These are phyloP conservation scores for Colletotrichum gloeosporioides DNA, from an alignment of 2,329 filamentous ascomycete genomes.

Conservation along the genomic window DNA sequence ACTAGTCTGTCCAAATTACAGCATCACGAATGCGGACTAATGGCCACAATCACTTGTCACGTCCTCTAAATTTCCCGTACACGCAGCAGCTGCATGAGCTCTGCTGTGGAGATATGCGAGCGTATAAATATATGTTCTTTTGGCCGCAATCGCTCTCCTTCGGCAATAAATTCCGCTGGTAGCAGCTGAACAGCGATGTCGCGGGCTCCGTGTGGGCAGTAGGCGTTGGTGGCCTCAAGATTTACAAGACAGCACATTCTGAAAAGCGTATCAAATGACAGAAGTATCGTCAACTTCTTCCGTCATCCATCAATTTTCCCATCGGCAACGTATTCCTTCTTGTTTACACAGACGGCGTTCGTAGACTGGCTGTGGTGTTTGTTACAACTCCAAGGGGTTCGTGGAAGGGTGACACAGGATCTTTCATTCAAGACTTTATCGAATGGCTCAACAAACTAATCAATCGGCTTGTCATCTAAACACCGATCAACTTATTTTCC, in stretches of 20 bases:
- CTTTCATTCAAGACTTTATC: neutral
- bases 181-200: neutral
- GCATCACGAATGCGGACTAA: too few relatives aligned
- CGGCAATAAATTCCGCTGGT: accelerated
- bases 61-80: accelerated
- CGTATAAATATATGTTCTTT: neutral
- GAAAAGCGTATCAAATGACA: neutral
- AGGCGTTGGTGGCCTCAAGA: neutral
- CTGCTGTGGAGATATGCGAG: too few relatives aligned
- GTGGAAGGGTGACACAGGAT: accelerated
- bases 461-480: neutral
- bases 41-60: too few relatives aligned
- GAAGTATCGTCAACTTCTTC: neutral
- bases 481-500: too few relatives aligned
- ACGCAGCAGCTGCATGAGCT: neutral
- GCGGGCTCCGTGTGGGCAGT: accelerated
- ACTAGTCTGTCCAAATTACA: too few relatives aligned
- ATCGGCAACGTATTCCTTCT: neutral
- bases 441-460: neutral
- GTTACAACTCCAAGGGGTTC: neutral
- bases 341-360: neutral
- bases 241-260: accelerated
- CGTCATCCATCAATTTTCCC: accelerated
- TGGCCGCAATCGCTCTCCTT: accelerated
- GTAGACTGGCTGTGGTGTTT: neutral